These are phyloP conservation scores for Xanthoceras sorbifolium DNA, from an alignment of 345 rosid genomes.

Conservation along the genomic window DNA sequence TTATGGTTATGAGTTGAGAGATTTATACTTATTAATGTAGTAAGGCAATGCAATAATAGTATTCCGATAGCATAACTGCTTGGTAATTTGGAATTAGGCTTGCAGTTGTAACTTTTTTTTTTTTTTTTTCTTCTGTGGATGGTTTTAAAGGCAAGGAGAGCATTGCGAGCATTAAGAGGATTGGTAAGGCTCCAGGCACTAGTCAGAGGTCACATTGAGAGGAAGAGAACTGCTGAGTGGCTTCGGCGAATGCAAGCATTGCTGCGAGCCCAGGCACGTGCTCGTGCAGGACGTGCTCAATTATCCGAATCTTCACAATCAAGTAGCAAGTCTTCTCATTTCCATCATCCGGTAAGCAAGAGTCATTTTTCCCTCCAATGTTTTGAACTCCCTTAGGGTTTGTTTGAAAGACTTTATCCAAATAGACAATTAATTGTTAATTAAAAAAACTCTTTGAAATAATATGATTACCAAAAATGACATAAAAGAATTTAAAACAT, in stretches of 20 bases:
- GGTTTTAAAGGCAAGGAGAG: conserved; percentile 68
- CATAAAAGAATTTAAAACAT: too few species aligned
- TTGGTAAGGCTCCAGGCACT: conserved; percentile 94
- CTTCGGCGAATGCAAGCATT: conserved; percentile 71
- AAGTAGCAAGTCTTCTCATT: conserved; percentile 68
- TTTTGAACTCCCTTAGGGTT: too few species aligned
- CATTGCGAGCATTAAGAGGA: conserved; percentile 89
- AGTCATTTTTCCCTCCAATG: conserved; percentile 15
- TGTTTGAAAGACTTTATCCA: too few species aligned
- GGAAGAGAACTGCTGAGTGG: conserved; percentile 64
- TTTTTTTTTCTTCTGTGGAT: not conserved
- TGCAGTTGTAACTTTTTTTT: not conserved
- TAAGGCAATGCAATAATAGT: not conserved
- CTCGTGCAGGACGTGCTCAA: conserved; percentile 59
- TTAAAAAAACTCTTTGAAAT: too few species aligned
- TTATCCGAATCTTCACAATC: conserved; percentile 62
- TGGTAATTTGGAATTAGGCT: not conserved
- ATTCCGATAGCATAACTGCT: not conserved
- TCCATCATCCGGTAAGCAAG: conserved; percentile 58
- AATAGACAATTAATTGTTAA: too few species aligned
- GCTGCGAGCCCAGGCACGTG: conserved; percentile 74
- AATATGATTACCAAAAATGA: too few species aligned
- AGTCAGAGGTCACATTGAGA: conserved; percentile 88
- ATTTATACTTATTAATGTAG: not conserved
- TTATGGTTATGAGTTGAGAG: not conserved